A percentile compares a stretch with the other conserved stretches of the same genome.
These are phyloP conservation scores for Conticribra guillardii DNA, from an alignment of 108 stramenopile genomes.

Conservation along the genomic window DNA sequence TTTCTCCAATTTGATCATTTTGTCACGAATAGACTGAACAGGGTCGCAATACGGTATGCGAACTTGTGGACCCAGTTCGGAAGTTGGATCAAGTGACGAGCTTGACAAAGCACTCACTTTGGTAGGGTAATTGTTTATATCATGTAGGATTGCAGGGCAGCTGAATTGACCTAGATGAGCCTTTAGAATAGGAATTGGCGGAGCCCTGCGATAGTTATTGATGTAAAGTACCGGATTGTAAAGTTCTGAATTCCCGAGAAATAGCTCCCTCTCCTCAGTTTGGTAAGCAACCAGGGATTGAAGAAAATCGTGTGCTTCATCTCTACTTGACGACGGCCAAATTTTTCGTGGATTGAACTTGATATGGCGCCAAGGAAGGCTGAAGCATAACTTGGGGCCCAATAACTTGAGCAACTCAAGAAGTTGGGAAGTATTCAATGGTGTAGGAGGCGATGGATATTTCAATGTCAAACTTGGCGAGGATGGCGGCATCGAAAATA, in stretches of 20 bases:
- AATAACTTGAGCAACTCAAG: constrained; percentile 35
- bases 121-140: constrained; percentile 12
- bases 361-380: constrained; percentile 39
- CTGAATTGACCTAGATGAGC: constrained; percentile 28
- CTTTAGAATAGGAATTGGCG: constrained; percentile 27
- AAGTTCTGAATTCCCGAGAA: constrained; percentile 13
- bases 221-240: constrained; percentile 31
- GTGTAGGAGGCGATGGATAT: constrained; percentile 18
- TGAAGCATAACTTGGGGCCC: constrained; percentile 43
- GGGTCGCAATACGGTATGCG: constrained; percentile 49
- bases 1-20: constrained; percentile 57
- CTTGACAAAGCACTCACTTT: constrained; percentile 11
- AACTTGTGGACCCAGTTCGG: background rate
- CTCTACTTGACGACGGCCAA: background rate
- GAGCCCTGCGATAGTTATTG: constrained; percentile 44
- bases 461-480: background rate
- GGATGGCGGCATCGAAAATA: background rate
- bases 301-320: background rate
- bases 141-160: constrained; percentile 4
- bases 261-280: constrained; percentile 4
- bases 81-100: constrained; percentile 10
- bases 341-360: constrained; percentile 29
- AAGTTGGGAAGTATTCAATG: constrained; percentile 29
- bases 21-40: constrained; percentile 53
- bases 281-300: constrained; percentile 16